Percentiles rank a stretch among this genome's conserved stretches.
These are phyloP conservation scores for Harringtonia lauricola DNA, from an alignment of 2,329 filamentous ascomycete species.

Conservation along the genomic window DNA sequence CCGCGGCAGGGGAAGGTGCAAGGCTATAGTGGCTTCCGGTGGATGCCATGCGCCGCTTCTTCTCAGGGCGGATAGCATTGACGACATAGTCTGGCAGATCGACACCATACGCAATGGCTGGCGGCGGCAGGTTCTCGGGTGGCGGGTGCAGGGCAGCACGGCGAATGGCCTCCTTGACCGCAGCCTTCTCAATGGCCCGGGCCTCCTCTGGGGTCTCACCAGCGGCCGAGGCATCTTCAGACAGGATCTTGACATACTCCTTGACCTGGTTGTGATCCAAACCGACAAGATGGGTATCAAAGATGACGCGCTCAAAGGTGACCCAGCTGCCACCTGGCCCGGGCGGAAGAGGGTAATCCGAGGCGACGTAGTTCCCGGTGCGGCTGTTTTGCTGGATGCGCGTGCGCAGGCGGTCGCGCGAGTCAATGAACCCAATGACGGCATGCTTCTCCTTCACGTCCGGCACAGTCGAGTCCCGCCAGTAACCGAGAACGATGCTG, in stretches of 20 bases:
- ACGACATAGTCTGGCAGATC: conserved; percentile 33
- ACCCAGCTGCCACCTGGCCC: conserved; percentile 54
- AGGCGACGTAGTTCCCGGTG: conserved; percentile 33
- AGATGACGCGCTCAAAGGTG: conserved; percentile 49
- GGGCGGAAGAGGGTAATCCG: conserved; percentile 37
- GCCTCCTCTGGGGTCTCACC: conserved; percentile 28
- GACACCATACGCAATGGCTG: conserved; percentile 39
- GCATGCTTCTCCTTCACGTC: conserved; percentile 40
- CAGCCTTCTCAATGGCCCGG: conserved; percentile 26
- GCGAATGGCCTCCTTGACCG: conserved; percentile 34
- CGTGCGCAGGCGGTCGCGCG: conserved; percentile 48
- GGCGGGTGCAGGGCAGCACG: conserved; percentile 31
- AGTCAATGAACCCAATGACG: conserved; percentile 52
- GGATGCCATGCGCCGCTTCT: conserved; percentile 34
- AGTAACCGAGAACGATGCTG: conserved; percentile 43
- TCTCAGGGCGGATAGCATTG: conserved; percentile 19
- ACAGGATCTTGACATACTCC: conserved; percentile 48
- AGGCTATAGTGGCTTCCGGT: conserved; percentile 1
- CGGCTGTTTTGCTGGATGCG: conserved; percentile 41
- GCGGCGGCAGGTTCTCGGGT: conserved; percentile 28
- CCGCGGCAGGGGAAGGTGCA: not conserved
- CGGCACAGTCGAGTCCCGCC: conserved; percentile 45
- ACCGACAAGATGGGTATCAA: conserved; percentile 43
- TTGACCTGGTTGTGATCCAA: conserved; percentile 48
- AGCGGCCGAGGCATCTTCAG: conserved; percentile 19